phyloP scores from a whole-genome alignment of 768 basidiomycete genomes.

The Boletus pseudopeckii region DNA sequence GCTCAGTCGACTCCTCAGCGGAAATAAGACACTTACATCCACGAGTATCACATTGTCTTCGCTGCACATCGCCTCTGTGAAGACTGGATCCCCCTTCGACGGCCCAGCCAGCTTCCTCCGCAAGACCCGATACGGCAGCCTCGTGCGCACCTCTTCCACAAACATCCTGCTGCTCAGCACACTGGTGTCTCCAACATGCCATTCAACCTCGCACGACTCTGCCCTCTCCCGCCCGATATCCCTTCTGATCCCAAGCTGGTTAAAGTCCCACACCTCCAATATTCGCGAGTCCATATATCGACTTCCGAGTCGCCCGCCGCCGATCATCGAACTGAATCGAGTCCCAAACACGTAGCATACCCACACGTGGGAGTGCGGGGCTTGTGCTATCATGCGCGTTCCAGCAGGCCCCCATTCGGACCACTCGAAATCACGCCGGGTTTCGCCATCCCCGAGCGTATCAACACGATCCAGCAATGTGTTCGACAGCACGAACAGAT shows the following conservation, averaged over 20 bases:
- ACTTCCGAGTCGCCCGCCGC: conserved; percentile 6
- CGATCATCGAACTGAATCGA: conserved; percentile 36
- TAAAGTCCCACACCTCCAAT: conserved; percentile 51
- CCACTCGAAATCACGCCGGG: conserved; percentile 39
- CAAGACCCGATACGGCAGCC: conserved; percentile 44
- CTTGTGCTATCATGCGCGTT: conserved; percentile 40
- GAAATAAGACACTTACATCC: conserved; percentile 33
- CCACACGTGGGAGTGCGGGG: conserved; percentile 44
- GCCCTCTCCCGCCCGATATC: conserved; percentile 7
- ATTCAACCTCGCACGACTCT: conserved; percentile 15
- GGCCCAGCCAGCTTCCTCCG: conserved; percentile 19
- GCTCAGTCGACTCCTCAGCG: background rate
- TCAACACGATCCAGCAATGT: conserved; percentile 33
- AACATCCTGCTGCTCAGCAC: conserved; percentile 38
- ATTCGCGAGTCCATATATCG: conserved; percentile 14
- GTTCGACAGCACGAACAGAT: conserved; percentile 43
- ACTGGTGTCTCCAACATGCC: conserved; percentile 25
- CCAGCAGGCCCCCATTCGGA: conserved; percentile 48
- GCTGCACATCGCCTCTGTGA: conserved; percentile 45
- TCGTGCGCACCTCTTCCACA: conserved; percentile 38
- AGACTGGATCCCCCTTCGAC: conserved; percentile 7
- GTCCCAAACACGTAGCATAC: conserved; percentile 57
- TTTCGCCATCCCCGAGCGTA: conserved; percentile 12
- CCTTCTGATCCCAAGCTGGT: conserved; percentile 39
- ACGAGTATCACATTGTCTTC: conserved; percentile 56